Conservation (phyloP, 1,284 basidiomycete species). For the Rhizoctonia solani region DNA sequence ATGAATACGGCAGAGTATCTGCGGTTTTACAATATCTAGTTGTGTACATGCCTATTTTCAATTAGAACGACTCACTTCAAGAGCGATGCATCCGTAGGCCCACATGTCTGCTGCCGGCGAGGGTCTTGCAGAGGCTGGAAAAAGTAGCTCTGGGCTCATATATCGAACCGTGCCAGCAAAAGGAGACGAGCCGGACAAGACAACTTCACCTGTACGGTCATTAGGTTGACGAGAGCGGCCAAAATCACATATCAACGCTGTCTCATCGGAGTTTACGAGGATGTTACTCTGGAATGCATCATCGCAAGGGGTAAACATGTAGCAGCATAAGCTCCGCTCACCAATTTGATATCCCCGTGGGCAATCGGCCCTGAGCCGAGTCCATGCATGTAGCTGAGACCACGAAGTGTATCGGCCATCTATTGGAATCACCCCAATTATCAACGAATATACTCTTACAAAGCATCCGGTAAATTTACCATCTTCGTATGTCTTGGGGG, state of each 20-base stretch:
- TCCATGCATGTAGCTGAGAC: slow-evolving; percentile 26
- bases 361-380: slow-evolving; percentile 4
- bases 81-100: background rate
- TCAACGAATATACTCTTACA: background rate
- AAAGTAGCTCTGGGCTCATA: slow-evolving; percentile 7
- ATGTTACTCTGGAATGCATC: background rate
- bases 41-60: background rate
- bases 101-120: background rate
- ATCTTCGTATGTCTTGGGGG: slow-evolving; percentile 26
- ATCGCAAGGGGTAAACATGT: background rate
- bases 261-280: slow-evolving; percentile 2
- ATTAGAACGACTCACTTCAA: background rate
- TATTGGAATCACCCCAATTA: background rate
- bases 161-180: background rate
- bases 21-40: background rate
- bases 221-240: background rate
- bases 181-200: background rate
- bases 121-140: background rate
- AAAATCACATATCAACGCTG: slow-evolving; percentile 17
- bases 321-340: background rate
- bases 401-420: slow-evolving; percentile 27
- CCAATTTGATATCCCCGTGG: slow-evolving; percentile 31
- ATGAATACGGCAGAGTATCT: slow-evolving; percentile 28
- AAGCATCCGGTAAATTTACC: background rate
- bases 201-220: background rate